Conservation (phyloP, 2,329 filamentous ascomycete species). For the Beauveria bassiana region DNA sequence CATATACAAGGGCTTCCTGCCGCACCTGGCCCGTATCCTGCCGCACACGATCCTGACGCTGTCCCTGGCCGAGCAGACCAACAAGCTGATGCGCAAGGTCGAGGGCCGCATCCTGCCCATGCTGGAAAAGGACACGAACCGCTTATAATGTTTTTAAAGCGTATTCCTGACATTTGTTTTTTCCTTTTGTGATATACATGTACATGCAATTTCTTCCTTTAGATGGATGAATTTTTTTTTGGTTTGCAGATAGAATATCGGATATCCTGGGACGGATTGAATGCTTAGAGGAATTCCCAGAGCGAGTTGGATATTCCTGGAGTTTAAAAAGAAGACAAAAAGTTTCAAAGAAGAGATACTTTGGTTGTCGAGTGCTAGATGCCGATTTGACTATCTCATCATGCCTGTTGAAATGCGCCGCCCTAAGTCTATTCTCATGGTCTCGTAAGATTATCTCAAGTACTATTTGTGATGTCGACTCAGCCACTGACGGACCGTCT, state of each 20-base stretch:
- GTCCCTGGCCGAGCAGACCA: conserved; percentile 91
- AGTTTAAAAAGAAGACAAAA: neutral
- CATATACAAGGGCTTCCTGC: conserved; percentile 96
- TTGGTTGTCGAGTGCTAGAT: neutral
- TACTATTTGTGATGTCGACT: conserved; percentile 10
- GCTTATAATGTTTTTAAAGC: neutral
- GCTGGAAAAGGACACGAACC: conserved; percentile 22
- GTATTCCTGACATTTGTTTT: neutral
- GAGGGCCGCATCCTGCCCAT: conserved; percentile 52
- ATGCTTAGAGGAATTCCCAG: neutral
- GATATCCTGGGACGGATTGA: neutral
- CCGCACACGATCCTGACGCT: conserved; percentile 94
- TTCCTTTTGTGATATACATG: neutral
- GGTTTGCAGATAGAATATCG: conserved; percentile 5
- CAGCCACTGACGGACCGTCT: conserved; percentile 54
- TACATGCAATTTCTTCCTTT: conserved; percentile 1
- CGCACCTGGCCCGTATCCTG: conserved; percentile 86
- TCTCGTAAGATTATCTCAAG: neutral
- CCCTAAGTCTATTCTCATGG: neutral
- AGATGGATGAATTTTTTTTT: conserved; percentile 7
- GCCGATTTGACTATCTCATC: neutral
- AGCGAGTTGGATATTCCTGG: neutral
- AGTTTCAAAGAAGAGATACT: neutral
- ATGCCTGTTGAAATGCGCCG: neutral
- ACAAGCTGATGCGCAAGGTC: conserved; percentile 77